Evolutionary conservation across 176 grass and related monocot species (phyloP).

Genomic region (Zizania latifolia): DNA sequence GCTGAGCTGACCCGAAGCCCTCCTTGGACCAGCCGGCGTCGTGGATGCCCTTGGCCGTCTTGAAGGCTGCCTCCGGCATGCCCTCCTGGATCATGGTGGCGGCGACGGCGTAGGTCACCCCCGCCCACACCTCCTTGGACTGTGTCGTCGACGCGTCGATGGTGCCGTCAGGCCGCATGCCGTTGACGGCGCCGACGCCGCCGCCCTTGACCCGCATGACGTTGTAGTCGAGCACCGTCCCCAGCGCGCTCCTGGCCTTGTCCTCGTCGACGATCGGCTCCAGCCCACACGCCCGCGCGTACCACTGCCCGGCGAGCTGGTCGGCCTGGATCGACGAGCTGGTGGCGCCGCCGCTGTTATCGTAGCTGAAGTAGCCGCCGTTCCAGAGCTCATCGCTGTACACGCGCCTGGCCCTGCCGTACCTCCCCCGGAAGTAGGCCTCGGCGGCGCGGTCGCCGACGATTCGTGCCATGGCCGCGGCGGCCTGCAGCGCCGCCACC

Average conservation of each 20-base stretch:
- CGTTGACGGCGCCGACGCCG: slow-evolving; percentile 62
- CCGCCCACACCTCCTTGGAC: slow-evolving; percentile 86
- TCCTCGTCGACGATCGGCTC: slow-evolving; percentile 48
- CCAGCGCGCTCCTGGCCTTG: slow-evolving; percentile 51
- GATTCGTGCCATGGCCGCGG: slow-evolving; percentile 59
- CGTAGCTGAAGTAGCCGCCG: slow-evolving; percentile 75
- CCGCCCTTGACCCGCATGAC: slow-evolving; percentile 62
- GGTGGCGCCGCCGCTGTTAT: slow-evolving; percentile 42
- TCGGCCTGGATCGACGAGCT: slow-evolving; percentile 78
- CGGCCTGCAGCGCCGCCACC: slow-evolving; percentile 67
- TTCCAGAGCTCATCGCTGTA: slow-evolving; percentile 65
- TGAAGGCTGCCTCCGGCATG: slow-evolving; percentile 62
- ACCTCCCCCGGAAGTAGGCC: slow-evolving; percentile 38
- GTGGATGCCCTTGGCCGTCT: slow-evolving; percentile 71
- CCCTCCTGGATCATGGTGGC: slow-evolving; percentile 82
- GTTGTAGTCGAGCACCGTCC: slow-evolving; percentile 66
- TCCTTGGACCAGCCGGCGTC: slow-evolving; percentile 58
- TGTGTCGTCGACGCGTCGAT: slow-evolving; percentile 52
- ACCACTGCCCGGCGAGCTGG: slow-evolving; percentile 87
- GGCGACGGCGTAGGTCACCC: slow-evolving; percentile 69
- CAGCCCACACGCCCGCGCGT: slow-evolving; percentile 49
- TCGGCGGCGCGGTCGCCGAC: slow-evolving; percentile 50
- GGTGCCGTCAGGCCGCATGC: slow-evolving; percentile 60
- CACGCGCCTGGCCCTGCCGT: slow-evolving; percentile 33
- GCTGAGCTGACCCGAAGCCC: slow-evolving; percentile 58